phyloP scores from a whole-genome alignment of 2,329 filamentous ascomycete genomes.

The Sphaerulina populicola region DNA sequence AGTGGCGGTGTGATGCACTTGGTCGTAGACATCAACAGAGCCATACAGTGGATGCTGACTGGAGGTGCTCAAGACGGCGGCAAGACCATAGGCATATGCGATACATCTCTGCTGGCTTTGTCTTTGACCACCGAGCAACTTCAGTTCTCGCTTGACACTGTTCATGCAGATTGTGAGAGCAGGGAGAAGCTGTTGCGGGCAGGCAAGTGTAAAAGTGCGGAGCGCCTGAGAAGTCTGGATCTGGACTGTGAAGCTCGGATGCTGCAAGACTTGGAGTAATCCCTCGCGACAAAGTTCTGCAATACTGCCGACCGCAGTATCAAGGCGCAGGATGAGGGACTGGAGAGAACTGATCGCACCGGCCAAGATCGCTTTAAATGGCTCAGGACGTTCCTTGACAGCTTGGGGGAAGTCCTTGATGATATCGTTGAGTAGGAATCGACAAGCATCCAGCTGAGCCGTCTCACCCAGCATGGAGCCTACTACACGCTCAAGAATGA shows the following conservation, averaged over 20 bases:
- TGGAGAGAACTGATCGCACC: conserved; percentile 70
- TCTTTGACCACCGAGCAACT: conserved; percentile 63
- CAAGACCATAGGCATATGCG: conserved; percentile 84
- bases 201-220: conserved; percentile 78
- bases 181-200: conserved; percentile 81
- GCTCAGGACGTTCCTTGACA: conserved; percentile 77
- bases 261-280: conserved; percentile 79
- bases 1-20: conserved; percentile 83
- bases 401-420: conserved; percentile 92
- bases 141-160: conserved; percentile 78
- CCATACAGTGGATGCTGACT: conserved; percentile 83
- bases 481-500: conserved; percentile 74
- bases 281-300: conserved; percentile 80
- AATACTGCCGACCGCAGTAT: conserved; percentile 69
- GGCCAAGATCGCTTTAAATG: conserved; percentile 75
- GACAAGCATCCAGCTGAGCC: conserved; percentile 75
- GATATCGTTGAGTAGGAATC: conserved; percentile 72
- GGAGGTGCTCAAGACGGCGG: conserved; percentile 82
- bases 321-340: conserved; percentile 68
- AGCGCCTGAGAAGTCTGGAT: conserved; percentile 80
- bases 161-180: conserved; percentile 96
- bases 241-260: conserved; percentile 94
- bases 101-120: conserved; percentile 76
- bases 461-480: conserved; percentile 80
- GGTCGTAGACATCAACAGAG: conserved; percentile 89